Conservation (phyloP, 2,329 filamentous ascomycete species). For the Calonectria leucothoes region DNA sequence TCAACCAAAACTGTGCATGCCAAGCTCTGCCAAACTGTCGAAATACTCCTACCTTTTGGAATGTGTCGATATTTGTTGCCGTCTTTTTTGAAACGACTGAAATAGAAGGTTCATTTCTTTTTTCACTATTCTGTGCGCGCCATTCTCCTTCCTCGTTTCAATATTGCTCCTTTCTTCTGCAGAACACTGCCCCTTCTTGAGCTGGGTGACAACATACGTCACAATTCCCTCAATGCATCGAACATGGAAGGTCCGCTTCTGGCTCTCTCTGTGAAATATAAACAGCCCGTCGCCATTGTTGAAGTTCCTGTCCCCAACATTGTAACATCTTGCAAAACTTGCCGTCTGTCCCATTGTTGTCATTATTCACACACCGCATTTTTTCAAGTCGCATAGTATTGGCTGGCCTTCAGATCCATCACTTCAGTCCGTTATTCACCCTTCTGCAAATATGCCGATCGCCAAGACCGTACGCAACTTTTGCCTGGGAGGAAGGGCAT, state of each 20-base stretch:
- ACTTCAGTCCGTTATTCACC: neutral
- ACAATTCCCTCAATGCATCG: neutral
- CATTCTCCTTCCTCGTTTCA: too few relatives aligned
- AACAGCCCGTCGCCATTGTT: neutral
- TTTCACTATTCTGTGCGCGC: too few relatives aligned
- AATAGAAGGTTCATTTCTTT: too few relatives aligned
- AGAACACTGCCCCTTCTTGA: neutral
- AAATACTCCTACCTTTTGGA: too few relatives aligned
- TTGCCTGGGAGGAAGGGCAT: neutral
- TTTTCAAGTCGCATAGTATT: neutral
- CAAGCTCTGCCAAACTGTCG: neutral
- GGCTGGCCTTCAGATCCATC: neutral
- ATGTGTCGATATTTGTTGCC: too few relatives aligned
- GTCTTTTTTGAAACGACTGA: too few relatives aligned
- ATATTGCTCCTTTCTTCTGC: neutral
- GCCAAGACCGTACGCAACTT: neutral
- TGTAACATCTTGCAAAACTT: neutral
- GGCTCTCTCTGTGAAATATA: neutral
- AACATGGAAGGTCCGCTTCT: neutral
- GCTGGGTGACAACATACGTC: neutral
- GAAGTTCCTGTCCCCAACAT: neutral
- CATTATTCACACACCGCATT: neutral
- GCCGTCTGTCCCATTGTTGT: neutral
- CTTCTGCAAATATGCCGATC: neutral
- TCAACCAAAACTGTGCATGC: neutral